These are phyloP conservation scores for Solanum boliviense DNA, from an alignment of 257 asterid species.

Conservation along the genomic window DNA sequence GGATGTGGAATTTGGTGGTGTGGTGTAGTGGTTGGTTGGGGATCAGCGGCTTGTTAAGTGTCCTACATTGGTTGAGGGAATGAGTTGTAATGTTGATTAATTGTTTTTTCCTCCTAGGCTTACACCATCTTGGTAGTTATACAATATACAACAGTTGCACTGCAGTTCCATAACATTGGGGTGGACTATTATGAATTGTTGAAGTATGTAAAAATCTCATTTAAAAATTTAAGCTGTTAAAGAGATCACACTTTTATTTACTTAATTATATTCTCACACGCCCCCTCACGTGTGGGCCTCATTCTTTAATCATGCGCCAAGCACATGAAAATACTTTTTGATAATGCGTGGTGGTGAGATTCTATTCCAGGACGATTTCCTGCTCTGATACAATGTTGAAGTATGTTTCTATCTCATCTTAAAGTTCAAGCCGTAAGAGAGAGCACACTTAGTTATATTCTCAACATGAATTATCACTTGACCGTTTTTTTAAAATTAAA, in stretches of 20 bases:
- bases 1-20: background rate
- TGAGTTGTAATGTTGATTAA: background rate
- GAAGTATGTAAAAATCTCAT: background rate
- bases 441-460: background rate
- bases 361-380: background rate
- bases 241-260: background rate
- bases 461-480: background rate
- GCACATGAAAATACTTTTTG: background rate
- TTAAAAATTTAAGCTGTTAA: background rate
- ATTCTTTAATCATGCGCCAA: background rate
- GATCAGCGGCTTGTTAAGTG: background rate
- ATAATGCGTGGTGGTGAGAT: background rate
- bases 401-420: background rate
- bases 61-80: background rate
- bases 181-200: background rate
- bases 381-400: background rate
- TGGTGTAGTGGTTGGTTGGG: background rate
- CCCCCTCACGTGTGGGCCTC: background rate
- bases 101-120: background rate
- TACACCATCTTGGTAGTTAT: background rate
- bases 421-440: background rate
- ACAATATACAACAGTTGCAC: background rate
- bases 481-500: background rate
- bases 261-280: background rate
- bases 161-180: background rate